Base-by-base conservation (phyloP, 192 early-diverging fungal species). In the Coemansia sp. region DNA sequence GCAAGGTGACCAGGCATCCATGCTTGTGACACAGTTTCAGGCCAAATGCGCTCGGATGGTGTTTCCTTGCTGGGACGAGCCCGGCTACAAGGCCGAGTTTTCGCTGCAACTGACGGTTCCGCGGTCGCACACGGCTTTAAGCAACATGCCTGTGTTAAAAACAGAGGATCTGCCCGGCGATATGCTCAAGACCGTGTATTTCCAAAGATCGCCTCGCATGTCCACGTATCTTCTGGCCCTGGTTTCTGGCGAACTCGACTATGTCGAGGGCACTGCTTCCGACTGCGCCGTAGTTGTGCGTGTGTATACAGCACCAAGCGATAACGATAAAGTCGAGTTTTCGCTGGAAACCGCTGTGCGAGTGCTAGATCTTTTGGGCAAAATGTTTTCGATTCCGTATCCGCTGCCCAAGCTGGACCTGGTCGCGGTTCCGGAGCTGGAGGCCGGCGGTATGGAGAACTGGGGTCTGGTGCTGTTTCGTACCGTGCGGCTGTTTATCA, bases 361-460 rank as follows among this genome's bases (percentile, higher is more conserved):
- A 16, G 83, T 83, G 45, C 75, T 94, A 7, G 92, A 94, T 72
- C 86, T 71, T 69, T 88, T 93, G 60, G 84, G 80, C 14, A 88
- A 90, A 14, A 56, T 70, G 79, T 94, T 92, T 64, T 86, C 85
- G 65, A 71, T 83, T 42, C 77, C 86, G 1, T 94, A 94, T 63
- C 87, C 92, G 12, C 77, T 94, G 34, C 88, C 91, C 14, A 88
- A 90, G 85, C 76, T 89, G 49, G 87, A 88, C 71, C 77, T 86
- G 22, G 83, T 94, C 17, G 92, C 92, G 17, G 84, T 94, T 28
- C 90, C 90, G 29, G 92, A 94, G 64, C 91, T 94, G 60, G 85
- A 84, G 56, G 87, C 90, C 28, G 92, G 92, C n/a, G 85, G 75
- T 4, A 93, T 93, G 92, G 91, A 93, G 82, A 94, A 94, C 85